Evolutionary conservation across 805 yeast species (phyloP).

Genomic region (Blastobotrys chiropterorum): DNA sequence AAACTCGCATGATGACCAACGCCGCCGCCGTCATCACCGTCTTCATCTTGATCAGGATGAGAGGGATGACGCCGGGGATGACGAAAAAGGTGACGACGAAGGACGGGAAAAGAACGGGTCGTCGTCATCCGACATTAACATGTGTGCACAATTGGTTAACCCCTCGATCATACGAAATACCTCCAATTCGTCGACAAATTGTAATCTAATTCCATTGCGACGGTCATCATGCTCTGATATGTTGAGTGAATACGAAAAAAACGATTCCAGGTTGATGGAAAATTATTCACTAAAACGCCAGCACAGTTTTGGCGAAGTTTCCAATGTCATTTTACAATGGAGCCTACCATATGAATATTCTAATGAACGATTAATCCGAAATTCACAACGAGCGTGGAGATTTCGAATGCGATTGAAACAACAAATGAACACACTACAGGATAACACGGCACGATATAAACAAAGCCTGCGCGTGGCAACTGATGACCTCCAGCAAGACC

Average conservation of each 20-base stretch:
- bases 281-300: slow-evolving; percentile 12
- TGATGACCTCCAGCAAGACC: neutral
- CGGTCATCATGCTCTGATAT: neutral
- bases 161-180: neutral
- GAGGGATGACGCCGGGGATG: neutral
- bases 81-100: neutral
- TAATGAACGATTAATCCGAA: neutral
- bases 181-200: neutral
- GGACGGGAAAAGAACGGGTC: neutral
- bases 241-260: neutral
- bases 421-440: neutral
- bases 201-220: neutral
- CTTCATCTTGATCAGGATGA: neutral
- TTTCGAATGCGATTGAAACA: neutral
- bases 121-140: neutral
- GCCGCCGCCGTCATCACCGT: neutral
- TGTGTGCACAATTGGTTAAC: neutral
- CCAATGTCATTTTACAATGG: slow-evolving; percentile 11
- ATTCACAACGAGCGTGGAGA: neutral
- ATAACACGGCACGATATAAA: neutral
- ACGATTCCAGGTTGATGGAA: neutral
- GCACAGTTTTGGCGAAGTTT: slow-evolving; percentile 14
- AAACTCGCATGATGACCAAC: neutral
- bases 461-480: neutral
- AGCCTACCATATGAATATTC: slow-evolving; percentile 2